Percentiles rank a stretch among this genome's conserved stretches.
Conservation (phyloP, 2,329 filamentous ascomycete genomes). For the Paecilomyces dactylethromorphus region DNA sequence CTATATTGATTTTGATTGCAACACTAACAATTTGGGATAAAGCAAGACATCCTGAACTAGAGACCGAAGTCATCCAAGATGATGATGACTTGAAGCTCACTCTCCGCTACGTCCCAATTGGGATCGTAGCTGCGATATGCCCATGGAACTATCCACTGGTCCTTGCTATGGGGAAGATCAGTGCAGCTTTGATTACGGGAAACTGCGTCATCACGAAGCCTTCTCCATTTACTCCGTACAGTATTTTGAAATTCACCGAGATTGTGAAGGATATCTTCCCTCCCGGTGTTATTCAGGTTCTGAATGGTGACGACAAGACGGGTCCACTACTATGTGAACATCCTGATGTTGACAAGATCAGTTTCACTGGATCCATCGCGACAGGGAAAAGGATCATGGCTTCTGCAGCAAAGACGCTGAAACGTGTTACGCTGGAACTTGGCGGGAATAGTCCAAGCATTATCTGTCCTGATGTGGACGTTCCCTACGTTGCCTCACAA, state of each 20-base stretch:
- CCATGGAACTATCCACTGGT: slow-evolving; percentile 50
- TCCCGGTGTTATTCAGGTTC: slow-evolving; percentile 49
- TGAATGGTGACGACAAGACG: slow-evolving; percentile 50
- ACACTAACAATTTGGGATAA: background rate
- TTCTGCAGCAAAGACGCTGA: slow-evolving; percentile 45
- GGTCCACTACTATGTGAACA: slow-evolving; percentile 51
- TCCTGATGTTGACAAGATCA: slow-evolving; percentile 50
- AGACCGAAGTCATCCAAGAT: slow-evolving; percentile 41
- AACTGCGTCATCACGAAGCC: slow-evolving; percentile 52
- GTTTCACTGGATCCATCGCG: slow-evolving; percentile 51
- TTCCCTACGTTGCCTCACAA: slow-evolving; percentile 22
- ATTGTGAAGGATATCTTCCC: slow-evolving; percentile 45
- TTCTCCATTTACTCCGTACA: slow-evolving; percentile 52
- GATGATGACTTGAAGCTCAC: slow-evolving; percentile 36
- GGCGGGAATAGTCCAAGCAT: slow-evolving; percentile 54
- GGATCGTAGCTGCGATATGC: slow-evolving; percentile 39
- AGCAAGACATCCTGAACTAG: slow-evolving; percentile 21
- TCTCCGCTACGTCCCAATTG: slow-evolving; percentile 42
- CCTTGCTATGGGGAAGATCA: slow-evolving; percentile 40
- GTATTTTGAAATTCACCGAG: slow-evolving; percentile 47
- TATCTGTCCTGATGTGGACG: slow-evolving; percentile 47
- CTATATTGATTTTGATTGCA: background rate
- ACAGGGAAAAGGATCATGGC: slow-evolving; percentile 47
- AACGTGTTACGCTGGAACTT: slow-evolving; percentile 48
- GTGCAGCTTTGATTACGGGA: slow-evolving; percentile 44